A percentile compares a stretch with the other conserved stretches of the same genome.
Conservation (phyloP, 2,329 filamentous ascomycete genomes). For the Arthrobotrys musiformis region DNA sequence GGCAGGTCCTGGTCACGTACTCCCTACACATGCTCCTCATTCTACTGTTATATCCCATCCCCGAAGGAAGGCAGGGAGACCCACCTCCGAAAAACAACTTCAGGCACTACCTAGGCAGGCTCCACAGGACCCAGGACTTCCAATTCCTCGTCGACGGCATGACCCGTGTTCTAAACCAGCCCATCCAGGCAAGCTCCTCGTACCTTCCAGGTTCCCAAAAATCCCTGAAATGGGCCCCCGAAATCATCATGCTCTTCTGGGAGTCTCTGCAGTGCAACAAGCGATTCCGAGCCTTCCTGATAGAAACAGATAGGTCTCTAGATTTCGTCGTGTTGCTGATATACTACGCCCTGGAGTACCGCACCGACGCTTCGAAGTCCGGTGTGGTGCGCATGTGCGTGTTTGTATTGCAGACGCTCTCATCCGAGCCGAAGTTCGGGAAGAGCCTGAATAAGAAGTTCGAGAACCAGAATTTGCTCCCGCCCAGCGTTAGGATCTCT, state of each 20-base stretch:
- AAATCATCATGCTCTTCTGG: slow-evolving; percentile 98
- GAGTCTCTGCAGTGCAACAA: slow-evolving; percentile 98
- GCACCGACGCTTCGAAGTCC: slow-evolving; percentile 85
- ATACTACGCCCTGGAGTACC: slow-evolving; percentile 92
- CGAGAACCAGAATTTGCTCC: slow-evolving; percentile 86
- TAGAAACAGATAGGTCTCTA: slow-evolving; percentile 91
- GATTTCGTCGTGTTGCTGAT: slow-evolving; percentile 91
- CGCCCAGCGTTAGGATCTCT: slow-evolving; percentile 79
- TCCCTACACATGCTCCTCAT: slow-evolving; percentile 90
- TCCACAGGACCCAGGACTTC: slow-evolving; percentile 95
- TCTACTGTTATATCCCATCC: slow-evolving; percentile 85
- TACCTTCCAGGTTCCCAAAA: slow-evolving; percentile 88
- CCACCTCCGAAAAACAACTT: slow-evolving; percentile 87
- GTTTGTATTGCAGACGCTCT: slow-evolving; percentile 94
- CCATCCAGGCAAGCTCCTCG: slow-evolving; percentile 85
- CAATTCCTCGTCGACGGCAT: slow-evolving; percentile 97
- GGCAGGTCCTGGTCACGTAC: slow-evolving; percentile 90
- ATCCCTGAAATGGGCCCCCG: slow-evolving; percentile 85
- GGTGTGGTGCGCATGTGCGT: slow-evolving; percentile 95
- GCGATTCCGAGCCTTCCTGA: slow-evolving; percentile 93
- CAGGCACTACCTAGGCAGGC: slow-evolving; percentile 86
- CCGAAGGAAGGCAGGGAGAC: slow-evolving; percentile 74
- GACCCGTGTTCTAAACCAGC: slow-evolving; percentile 90
- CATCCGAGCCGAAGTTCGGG: slow-evolving; percentile 90
- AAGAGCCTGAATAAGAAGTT: slow-evolving; percentile 89